Base-by-base conservation (phyloP, 2,329 filamentous ascomycete species). In the Ophiocordyceps camponoti-leonardi region DNA sequence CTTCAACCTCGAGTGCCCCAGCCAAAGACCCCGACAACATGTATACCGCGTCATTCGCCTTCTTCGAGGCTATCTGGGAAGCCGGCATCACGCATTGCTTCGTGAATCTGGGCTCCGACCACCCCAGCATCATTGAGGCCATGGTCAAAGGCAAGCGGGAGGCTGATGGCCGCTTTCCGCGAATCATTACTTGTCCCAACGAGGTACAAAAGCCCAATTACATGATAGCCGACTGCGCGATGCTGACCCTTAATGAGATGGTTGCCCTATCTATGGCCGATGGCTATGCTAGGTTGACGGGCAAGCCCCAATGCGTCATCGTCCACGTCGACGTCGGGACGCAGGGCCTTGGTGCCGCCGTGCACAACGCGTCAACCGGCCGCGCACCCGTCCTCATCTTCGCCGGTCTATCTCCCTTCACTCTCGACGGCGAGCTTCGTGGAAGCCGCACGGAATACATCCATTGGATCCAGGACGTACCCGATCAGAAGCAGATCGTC, bases 401-500 rank as follows among this genome's bases (percentile, higher is more conserved):
- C 53, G 84, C 84, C 1, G 84, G 84, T 5, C 65, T 88, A 16
- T 84, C 79, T 12, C 85, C 84, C 0, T 85, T 79, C 57, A 88
- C 84, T 0, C 71, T 81, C 28, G 82, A 87, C 53, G 84, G 84
- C 16, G 84, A 90, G 61, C 76, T 83, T 64, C 72, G 80, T 1
- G 84, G 84, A 13, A 80, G 73, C n/a, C 70, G 84, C 45, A 87
- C 83, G 1, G 85, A 90, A 61, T 88, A 85, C 58, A 88, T 87
- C 52, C 84, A 90, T 59, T 90, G 84, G 83, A 81, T 88, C 30
- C 84, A 90, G 55, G 83, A 90, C 60, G 81, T 87, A 3, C 83
- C 81, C 0, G 83, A 90, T 54, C 85, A 90, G 60, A 85, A 82
- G 59, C 73, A 79, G 54, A 88, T 94, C 48, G 67, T 94, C 4